phyloP scores from a whole-genome alignment of 768 basidiomycete genomes.

The Infundibulicybe gibba region DNA sequence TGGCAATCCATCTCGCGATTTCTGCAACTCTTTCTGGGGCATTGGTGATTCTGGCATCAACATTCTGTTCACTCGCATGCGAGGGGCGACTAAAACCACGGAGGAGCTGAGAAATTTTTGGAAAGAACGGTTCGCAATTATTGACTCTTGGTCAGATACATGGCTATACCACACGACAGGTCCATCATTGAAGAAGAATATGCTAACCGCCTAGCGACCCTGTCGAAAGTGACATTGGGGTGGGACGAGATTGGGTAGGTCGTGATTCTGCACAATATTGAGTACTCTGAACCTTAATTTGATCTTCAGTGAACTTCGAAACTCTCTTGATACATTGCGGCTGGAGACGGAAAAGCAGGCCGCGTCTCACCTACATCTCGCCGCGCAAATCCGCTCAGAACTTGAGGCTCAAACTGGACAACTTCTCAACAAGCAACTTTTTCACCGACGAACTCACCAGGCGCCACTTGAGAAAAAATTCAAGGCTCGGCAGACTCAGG shows the following conservation, averaged over 20 bases:
- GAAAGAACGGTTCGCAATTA: slow-evolving; percentile 78
- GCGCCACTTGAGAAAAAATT: slow-evolving; percentile 80
- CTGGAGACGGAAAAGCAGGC: slow-evolving; percentile 83
- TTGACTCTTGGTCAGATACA: background rate
- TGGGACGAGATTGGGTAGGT: slow-evolving; percentile 91
- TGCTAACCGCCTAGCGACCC: slow-evolving; percentile 71
- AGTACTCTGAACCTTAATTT: slow-evolving; percentile 7
- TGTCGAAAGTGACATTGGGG: slow-evolving; percentile 77
- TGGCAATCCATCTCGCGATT: slow-evolving; percentile 49
- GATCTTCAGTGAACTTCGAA: slow-evolving; percentile 66
- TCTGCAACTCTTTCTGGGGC: slow-evolving; percentile 98
- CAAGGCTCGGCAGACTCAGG: slow-evolving; percentile 83
- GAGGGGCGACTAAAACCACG: slow-evolving; percentile 78
- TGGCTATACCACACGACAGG: slow-evolving; percentile 37
- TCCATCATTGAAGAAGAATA: slow-evolving; percentile 93
- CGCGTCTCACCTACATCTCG: slow-evolving; percentile 64
- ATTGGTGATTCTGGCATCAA: slow-evolving; percentile 81
- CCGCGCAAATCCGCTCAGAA: slow-evolving; percentile 65
- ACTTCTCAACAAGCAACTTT: slow-evolving; percentile 62
- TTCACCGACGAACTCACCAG: slow-evolving; percentile 69
- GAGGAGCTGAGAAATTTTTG: slow-evolving; percentile 88
- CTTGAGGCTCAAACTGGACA: slow-evolving; percentile 63
- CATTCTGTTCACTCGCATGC: slow-evolving; percentile 84
- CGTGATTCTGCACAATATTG: background rate
- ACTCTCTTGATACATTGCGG: slow-evolving; percentile 75